Conservation (phyloP, 202 grass and related monocot species). For the Alloteropsis angusta region DNA sequence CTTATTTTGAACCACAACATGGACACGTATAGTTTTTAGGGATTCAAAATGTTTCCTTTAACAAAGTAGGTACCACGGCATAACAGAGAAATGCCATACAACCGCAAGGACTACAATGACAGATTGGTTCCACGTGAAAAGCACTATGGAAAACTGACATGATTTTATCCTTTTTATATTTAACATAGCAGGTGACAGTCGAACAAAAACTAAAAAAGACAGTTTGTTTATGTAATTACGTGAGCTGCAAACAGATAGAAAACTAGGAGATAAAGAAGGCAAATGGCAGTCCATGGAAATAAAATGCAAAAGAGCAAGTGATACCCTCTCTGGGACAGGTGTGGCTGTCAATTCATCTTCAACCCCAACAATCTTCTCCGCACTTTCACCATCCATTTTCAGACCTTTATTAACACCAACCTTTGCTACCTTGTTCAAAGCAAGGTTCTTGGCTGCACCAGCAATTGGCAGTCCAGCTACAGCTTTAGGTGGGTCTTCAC, state of each 20-base stretch:
- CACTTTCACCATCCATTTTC: constrained; percentile 70
- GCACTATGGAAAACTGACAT: background rate
- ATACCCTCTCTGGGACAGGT: constrained; percentile 74
- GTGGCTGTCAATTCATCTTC: constrained; percentile 54
- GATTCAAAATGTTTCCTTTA: background rate
- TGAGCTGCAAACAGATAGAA: constrained; percentile 8
- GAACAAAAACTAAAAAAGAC: background rate
- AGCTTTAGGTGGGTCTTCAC: constrained; percentile 23
- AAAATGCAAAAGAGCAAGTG: constrained; percentile 1
- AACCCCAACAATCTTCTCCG: constrained; percentile 53
- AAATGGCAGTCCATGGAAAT: background rate
- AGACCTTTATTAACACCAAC: constrained; percentile 35
- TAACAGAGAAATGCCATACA: background rate
- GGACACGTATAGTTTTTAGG: background rate
- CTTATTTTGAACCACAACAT: background rate
- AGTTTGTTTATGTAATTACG: background rate
- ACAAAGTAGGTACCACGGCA: background rate
- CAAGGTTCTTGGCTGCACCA: constrained; percentile 35
- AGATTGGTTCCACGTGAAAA: background rate
- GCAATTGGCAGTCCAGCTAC: constrained; percentile 19
- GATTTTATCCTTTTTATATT: background rate
- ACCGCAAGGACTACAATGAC: background rate
- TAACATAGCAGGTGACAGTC: background rate
- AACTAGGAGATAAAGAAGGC: background rate
- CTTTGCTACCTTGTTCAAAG: constrained; percentile 31